Conservation (phyloP, 1,284 basidiomycete species). For the Marasmius oreades region DNA sequence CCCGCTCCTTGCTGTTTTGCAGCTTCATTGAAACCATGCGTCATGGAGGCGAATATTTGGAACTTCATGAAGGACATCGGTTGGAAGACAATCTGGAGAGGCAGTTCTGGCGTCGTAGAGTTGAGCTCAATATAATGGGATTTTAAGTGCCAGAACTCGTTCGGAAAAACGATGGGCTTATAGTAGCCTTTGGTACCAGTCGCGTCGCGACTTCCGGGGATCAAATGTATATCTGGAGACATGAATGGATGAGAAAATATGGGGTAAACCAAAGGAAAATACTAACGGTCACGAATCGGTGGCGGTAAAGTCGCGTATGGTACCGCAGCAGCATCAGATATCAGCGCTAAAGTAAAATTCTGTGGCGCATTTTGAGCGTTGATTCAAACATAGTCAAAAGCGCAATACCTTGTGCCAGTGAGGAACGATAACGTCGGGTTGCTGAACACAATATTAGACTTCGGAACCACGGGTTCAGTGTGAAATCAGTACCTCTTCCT, state of each 20-base stretch:
- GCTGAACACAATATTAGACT: constrained; percentile 15
- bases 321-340: constrained; percentile 66
- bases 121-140: constrained; percentile 82
- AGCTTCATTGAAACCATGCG: constrained; percentile 79
- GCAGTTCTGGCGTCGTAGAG: constrained; percentile 66
- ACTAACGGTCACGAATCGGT: constrained; percentile 60
- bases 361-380: constrained; percentile 22
- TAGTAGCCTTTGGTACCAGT: constrained; percentile 66
- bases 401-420: constrained; percentile 76
- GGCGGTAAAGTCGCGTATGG: constrained; percentile 61
- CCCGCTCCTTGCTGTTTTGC: constrained; percentile 66
- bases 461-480: not conserved
- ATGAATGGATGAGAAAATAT: constrained; percentile 9
- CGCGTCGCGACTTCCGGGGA: constrained; percentile 55
- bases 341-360: constrained; percentile 86
- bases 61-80: constrained; percentile 87
- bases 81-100: constrained; percentile 80
- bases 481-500: constrained; percentile 33
- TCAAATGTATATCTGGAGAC: constrained; percentile 52
- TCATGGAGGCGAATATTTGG: constrained; percentile 79
- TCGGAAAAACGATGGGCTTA: constrained; percentile 88
- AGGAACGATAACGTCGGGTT: constrained; percentile 63
- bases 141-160: constrained; percentile 92
- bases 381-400: not conserved
- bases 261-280: not conserved